A percentile compares a stretch with the other conserved stretches of the same genome.
phyloP scores from a whole-genome alignment of 1,284 basidiomycete species.

The Microbotryomycetes sp. region DNA sequence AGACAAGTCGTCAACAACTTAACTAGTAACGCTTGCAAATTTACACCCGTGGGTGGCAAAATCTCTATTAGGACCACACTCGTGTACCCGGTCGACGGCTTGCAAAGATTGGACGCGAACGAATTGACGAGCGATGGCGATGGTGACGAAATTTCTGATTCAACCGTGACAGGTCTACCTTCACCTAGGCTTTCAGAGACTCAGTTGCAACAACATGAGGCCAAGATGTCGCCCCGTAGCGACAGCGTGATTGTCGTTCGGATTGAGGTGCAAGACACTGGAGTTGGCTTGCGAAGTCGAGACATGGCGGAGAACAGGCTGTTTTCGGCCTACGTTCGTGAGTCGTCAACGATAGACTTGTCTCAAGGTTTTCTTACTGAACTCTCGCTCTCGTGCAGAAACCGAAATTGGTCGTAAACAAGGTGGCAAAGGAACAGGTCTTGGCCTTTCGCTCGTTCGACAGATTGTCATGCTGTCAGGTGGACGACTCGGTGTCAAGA shows the following conservation, averaged over 20 bases:
- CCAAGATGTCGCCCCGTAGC: conserved; percentile 6
- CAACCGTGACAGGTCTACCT: not conserved
- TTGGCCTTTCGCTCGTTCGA: conserved; percentile 76
- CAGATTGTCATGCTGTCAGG: conserved; percentile 79
- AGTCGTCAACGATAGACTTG: conserved; percentile 4
- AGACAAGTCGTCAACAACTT: conserved; percentile 53
- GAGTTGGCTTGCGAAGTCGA: conserved; percentile 61
- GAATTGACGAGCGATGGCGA: not conserved
- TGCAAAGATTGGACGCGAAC: not conserved
- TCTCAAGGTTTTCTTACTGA: conserved; percentile 9
- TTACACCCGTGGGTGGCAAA: conserved; percentile 65
- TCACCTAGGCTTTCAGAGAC: conserved; percentile 17
- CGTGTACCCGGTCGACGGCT: conserved; percentile 45
- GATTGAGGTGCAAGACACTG: conserved; percentile 74
- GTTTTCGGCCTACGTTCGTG: conserved; percentile 46
- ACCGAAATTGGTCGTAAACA: conserved; percentile 62
- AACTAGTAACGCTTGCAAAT: conserved; percentile 51
- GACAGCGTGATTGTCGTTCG: conserved; percentile 51
- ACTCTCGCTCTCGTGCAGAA: conserved; percentile 31
- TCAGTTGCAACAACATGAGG: conserved; percentile 23
- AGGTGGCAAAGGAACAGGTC: conserved; percentile 44
- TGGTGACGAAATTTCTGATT: not conserved
- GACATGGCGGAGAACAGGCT: conserved; percentile 68
- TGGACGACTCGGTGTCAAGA: conserved; percentile 61
- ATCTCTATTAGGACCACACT: conserved; percentile 58